Conservation (phyloP, 768 basidiomycete genomes). For the Russula abietina region DNA sequence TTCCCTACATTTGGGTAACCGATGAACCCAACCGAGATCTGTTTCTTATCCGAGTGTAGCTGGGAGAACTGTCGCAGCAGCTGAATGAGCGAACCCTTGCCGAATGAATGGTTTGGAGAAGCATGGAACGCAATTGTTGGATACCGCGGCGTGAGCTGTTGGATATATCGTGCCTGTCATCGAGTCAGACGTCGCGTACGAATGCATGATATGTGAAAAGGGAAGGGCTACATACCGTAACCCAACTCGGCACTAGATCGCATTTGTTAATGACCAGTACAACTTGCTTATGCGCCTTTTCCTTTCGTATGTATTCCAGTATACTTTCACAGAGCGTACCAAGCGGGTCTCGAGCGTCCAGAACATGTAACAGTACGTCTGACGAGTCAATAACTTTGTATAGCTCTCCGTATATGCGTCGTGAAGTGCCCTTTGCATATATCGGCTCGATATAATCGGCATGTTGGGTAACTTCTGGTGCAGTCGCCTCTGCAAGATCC, state of each 20-base stretch:
- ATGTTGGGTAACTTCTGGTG: slow-evolving; percentile 43
- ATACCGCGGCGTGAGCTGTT: slow-evolving; percentile 89
- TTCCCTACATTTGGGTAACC: slow-evolving; percentile 99
- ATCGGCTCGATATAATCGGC: slow-evolving; percentile 85
- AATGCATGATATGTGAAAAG: neutral
- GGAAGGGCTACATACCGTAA: slow-evolving; percentile 64
- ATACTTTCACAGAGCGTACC: slow-evolving; percentile 95
- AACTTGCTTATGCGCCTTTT: slow-evolving; percentile 96
- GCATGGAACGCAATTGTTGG: slow-evolving; percentile 99
- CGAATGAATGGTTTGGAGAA: slow-evolving; percentile 97
- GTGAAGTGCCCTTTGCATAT: slow-evolving; percentile 91
- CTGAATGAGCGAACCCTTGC: slow-evolving; percentile 97
- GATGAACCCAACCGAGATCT: slow-evolving; percentile 96
- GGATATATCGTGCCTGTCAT: slow-evolving; percentile 84
- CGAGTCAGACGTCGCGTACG: neutral
- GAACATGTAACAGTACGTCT: slow-evolving; percentile 89
- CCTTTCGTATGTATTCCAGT: slow-evolving; percentile 87
- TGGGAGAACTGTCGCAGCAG: slow-evolving; percentile 94
- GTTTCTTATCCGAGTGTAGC: slow-evolving; percentile 97
- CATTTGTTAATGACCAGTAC: slow-evolving; percentile 98
- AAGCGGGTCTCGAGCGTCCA: slow-evolving; percentile 92
- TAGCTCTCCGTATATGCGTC: slow-evolving; percentile 93
- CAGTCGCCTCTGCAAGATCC: slow-evolving; percentile 46
- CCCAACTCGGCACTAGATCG: slow-evolving; percentile 98
- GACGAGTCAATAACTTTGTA: slow-evolving; percentile 99